Evolutionary conservation across 768 basidiomycete species (phyloP), one percentile per base, ranked within the genome.

Genomic region (Imleria badia): DNA sequence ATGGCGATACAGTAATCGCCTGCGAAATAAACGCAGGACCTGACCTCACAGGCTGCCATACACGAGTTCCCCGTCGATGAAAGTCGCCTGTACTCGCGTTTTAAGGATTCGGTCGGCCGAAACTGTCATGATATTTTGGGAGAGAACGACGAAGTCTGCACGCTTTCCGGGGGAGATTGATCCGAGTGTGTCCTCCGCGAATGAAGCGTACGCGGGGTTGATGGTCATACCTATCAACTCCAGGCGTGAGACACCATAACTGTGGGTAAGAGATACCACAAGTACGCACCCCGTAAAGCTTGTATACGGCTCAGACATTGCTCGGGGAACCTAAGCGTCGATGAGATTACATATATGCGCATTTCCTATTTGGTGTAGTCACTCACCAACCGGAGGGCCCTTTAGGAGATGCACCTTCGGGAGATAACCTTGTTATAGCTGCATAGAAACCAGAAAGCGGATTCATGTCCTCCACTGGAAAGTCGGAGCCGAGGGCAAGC

Each of bases 371-470:
- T 31, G 11, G 45, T 19, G 7, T 30, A 17, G 20, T 5, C 23
- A 73, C 78, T 64, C 65, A 89, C 94, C 94, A 97, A 55, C 94
- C 94, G 11, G 73, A 82, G 8, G 83, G 75, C 3, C 94, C 94
- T 60, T 92, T 87, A 9, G 94, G 94, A 31, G 91, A 94, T 43
- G 72, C 69, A 19, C 91, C 93, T 30, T 80, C 75, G 8, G 80
- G 75, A 26, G 85, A 83, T 44, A 90, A 72, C 35, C 94, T 81
- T 3, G 91, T 85, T 23, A 94, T 78, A 1, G 93, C 92, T n/a
- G 94, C 91, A 67, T 91, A 91, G 69, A 96, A 94, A 3, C 87
- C 86, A 51, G 81, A 75, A 36, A 97, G 76, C 13, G 94, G 94
- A 65, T 94, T 91, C 70, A 93, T 78, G 35, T 81, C 78, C 64